Evolutionary conservation across 2,329 filamentous ascomycete genomes (phyloP).

Genomic region (Raffaelea albimanens): DNA sequence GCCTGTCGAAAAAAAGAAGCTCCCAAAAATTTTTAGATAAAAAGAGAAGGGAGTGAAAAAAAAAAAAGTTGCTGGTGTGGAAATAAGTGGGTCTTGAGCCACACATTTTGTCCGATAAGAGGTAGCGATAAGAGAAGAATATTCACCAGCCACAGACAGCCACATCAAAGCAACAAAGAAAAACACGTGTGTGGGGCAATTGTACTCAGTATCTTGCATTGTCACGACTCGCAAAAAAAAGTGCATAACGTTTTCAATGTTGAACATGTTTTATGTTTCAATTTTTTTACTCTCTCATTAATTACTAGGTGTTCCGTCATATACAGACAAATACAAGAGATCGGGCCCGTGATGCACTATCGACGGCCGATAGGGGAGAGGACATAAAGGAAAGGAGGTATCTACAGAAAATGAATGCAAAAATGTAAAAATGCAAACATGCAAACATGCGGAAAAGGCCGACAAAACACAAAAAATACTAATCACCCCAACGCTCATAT

Average conservation of each 20-base stretch:
- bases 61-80: slow-evolving; percentile 11
- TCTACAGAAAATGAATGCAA: background rate
- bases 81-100: slow-evolving; percentile 6
- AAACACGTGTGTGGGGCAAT: background rate
- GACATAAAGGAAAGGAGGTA: background rate
- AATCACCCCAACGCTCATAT: background rate
- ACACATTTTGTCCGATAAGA: background rate
- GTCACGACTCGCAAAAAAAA: no score
- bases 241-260: no score
- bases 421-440: background rate
- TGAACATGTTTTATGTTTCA: no score
- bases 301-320: no score
- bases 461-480: no score
- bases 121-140: slow-evolving; percentile 1
- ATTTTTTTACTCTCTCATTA: no score
- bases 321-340: background rate
- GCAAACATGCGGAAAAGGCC: slow-evolving; percentile 2
- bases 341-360: slow-evolving; percentile 11
- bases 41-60: background rate
- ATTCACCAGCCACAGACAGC: slow-evolving; percentile 4
- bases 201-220: no score
- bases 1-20: background rate
- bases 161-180: background rate
- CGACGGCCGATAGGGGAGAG: slow-evolving; percentile 1
- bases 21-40: slow-evolving; percentile 1